Conservation (phyloP, 225 moss, liverwort and hornwort species). For the Pseudisothecium myosuroides region DNA sequence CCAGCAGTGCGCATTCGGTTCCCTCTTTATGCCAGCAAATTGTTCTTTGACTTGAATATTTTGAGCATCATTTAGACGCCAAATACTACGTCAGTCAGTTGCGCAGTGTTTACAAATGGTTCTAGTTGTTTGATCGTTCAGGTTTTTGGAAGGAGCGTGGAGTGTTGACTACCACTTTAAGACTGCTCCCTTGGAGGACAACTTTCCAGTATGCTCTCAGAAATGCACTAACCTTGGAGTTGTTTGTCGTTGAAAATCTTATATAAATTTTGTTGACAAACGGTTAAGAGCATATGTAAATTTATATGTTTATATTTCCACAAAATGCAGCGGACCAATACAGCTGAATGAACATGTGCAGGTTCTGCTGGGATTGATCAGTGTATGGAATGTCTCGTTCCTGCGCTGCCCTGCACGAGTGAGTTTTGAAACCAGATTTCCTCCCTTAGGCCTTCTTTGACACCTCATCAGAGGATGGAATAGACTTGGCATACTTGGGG, state of each 20-base stretch:
- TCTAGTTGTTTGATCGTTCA: constrained; percentile 10
- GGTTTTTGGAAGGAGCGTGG: constrained; percentile 98
- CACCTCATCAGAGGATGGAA: not conserved
- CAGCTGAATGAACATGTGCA: constrained; percentile 11
- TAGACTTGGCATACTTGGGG: not conserved
- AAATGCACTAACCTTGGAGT: not conserved
- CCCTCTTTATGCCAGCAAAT: not conserved
- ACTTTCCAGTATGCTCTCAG: constrained; percentile 51
- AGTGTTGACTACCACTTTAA: constrained; percentile 90
- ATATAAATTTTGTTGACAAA: not conserved
- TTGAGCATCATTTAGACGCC: not conserved
- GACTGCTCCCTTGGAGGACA: constrained; percentile 64
- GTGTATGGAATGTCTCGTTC: constrained; percentile 96
- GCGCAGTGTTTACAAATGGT: not conserved
- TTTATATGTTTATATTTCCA: not conserved
- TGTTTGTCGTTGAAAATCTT: not conserved
- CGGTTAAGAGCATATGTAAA: not conserved
- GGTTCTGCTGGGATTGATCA: constrained; percentile 90
- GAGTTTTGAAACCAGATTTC: constrained; percentile 1
- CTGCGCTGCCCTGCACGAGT: constrained; percentile 85
- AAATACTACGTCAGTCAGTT: not conserved
- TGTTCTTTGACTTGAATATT: not conserved
- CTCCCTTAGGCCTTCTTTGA: not conserved
- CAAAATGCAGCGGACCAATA: not conserved
- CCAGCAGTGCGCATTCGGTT: constrained; percentile 33